Conservation (phyloP, 129 eudicot species). For the Smallanthus sonchifolius region DNA sequence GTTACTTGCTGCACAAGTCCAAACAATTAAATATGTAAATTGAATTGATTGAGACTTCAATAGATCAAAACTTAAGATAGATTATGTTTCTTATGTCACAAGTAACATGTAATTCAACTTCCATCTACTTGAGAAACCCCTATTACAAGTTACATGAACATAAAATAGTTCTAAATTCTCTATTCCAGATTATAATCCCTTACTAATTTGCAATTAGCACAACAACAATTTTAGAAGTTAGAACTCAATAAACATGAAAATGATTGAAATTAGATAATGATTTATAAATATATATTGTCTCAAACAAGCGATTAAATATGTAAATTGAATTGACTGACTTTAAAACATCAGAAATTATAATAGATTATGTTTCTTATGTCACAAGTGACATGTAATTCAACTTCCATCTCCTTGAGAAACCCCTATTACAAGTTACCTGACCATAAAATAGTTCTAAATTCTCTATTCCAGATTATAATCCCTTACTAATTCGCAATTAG, state of each 20-base stretch:
- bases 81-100: not conserved
- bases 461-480: no score
- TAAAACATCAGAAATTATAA: not conserved
- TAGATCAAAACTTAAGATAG: not conserved
- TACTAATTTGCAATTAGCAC: not conserved
- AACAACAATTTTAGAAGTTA: no score
- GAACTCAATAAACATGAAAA: no score
- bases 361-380: not conserved
- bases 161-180: not conserved
- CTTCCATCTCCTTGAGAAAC: not conserved
- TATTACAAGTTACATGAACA: not conserved
- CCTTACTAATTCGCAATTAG: not conserved
- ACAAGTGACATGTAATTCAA: not conserved
- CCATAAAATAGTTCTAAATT: not conserved
- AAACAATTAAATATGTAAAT: not conserved
- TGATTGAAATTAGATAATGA: no score
- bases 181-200: no score
- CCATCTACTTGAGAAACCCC: not conserved
- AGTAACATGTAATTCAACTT: not conserved
- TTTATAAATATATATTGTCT: no score
- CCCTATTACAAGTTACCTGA: not conserved
- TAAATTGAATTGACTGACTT: not conserved
- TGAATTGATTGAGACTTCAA: not conserved
- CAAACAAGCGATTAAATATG: not conserved
- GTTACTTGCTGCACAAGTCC: conserved; percentile 39